Percentiles rank a stretch among this genome's conserved stretches.
These are phyloP conservation scores for Penicillium fuscoglaucum DNA, from an alignment of 2,329 filamentous ascomycete genomes.

Conservation along the genomic window DNA sequence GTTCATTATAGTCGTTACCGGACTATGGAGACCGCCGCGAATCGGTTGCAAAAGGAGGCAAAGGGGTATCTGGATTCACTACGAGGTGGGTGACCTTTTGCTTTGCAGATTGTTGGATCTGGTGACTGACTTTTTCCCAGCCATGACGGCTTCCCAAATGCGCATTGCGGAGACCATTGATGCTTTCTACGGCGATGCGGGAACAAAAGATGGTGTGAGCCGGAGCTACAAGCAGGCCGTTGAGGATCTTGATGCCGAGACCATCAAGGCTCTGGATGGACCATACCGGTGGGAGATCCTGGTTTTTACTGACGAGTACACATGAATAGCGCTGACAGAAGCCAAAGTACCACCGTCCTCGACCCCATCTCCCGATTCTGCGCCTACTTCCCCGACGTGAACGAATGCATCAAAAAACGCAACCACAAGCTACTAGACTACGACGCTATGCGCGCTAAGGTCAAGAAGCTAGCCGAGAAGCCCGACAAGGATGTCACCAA, in stretches of 20 bases:
- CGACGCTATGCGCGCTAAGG: conserved; percentile 90
- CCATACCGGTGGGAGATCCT: conserved; percentile 69
- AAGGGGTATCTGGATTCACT: conserved; percentile 97
- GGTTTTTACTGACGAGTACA: not conserved
- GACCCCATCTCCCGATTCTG: conserved; percentile 96
- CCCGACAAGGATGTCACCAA: conserved; percentile 98
- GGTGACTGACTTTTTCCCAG: conserved; percentile 46
- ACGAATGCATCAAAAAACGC: conserved; percentile 99
- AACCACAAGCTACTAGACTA: conserved; percentile 98
- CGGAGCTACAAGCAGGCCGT: conserved; percentile 98
- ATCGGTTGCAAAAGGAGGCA: conserved; percentile 92
- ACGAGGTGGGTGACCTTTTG: conserved; percentile 60
- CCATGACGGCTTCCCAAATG: conserved; percentile 99
- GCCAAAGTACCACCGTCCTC: conserved; percentile 75
- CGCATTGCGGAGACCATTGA: conserved; percentile 99
- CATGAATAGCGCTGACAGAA: not conserved
- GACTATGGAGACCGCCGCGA: conserved; percentile 93
- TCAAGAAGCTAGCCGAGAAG: conserved; percentile 96
- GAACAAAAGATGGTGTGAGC: conserved; percentile 90
- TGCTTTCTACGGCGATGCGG: conserved; percentile 96
- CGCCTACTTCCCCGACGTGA: conserved; percentile 98
- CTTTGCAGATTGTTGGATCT: not conserved
- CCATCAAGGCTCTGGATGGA: conserved; percentile 95
- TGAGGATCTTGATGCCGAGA: conserved; percentile 95
- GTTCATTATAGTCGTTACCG: conserved; percentile 73